A percentile compares a stretch with the other conserved stretches of the same genome.
Conservation (phyloP, 345 rosid genomes). For the Brassica incana region DNA sequence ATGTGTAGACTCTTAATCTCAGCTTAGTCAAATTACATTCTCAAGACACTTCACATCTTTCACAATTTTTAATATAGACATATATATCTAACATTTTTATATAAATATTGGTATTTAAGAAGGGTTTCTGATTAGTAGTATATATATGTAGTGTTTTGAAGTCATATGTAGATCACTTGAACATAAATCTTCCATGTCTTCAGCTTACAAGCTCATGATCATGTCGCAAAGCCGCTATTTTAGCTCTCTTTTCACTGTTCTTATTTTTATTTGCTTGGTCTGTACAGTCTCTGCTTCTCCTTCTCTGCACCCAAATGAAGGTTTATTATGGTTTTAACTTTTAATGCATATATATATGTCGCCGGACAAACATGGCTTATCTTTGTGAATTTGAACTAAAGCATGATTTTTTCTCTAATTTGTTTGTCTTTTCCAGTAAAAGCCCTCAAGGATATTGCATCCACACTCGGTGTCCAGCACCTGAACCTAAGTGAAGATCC, state of each 20-base stretch:
- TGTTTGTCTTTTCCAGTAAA: neutral
- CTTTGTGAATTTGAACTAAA: neutral
- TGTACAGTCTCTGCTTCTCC: slow-evolving; percentile 25
- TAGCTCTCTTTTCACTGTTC: neutral
- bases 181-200: slow-evolving; percentile 4
- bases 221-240: slow-evolving; percentile 17
- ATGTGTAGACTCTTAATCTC: slow-evolving; percentile 27
- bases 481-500: slow-evolving; percentile 39
- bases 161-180: slow-evolving; percentile 14
- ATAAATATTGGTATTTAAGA: neutral
- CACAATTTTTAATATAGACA: neutral
- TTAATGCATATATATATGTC: neutral
- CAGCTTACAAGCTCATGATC: slow-evolving; percentile 27
- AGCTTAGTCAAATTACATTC: slow-evolving; percentile 23
- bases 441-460: neutral
- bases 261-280: slow-evolving; percentile 12
- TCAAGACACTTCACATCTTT: slow-evolving; percentile 22
- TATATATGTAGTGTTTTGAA: slow-evolving; percentile 19
- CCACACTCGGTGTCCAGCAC: slow-evolving; percentile 28
- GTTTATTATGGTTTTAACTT: slow-evolving; percentile 8
- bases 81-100: neutral
- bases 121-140: neutral
- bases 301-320: slow-evolving; percentile 38
- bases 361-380: neutral
- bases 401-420: neutral